Base-by-base conservation (phyloP, 164 flowering plant genomes). In the Chloranthus sessilifolius region DNA sequence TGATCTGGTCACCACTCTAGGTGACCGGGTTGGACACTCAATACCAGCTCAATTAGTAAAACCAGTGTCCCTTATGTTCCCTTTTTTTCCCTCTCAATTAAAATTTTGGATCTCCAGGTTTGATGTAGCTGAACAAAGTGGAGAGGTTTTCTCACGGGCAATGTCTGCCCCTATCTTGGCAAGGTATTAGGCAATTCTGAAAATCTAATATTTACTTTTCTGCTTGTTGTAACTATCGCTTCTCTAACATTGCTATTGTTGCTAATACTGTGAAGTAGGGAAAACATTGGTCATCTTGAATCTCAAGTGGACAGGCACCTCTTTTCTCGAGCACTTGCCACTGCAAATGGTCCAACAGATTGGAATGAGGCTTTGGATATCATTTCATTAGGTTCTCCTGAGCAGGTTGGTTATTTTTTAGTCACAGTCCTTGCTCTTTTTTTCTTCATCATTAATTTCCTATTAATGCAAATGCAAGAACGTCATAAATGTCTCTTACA, bases 291-390 rank as follows among this genome's bases (percentile, higher is more conserved):
- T 14, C 77, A 70, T 60, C 44, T 85, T 60, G 97, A 81, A 43
- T 46, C 54, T 49, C 73, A 65, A 4, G 33, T 73, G 69, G 99
- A 86, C 35, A 76, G 83, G 45, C 63, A 74, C 24, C 50, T 65
- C 29, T 58, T 75, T 52, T 67, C 80, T 3, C 74, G 68, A 1
- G 3, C 77, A 14, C 52, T 66, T 47, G 36, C 76, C 52, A 57
- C 72, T 64, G 71, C 71, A 45, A 74, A 42, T 69, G 86, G 86
- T 27, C 92, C 97, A 28, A 61, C 95, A 20, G 86, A 89, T 63
- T 92, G 99, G 99, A 92, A 86, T 60, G 99, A 92, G 71, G 99
- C 99, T 52, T 59, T 92, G 64, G 95, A 92, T 63, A 84, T 86
- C 19, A 84, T 92, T 57, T 63, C 77, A 23, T 66, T 65, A 69